phyloP scores from a whole-genome alignment of 2,329 filamentous ascomycete genomes.

The Colletotrichum nymphaeae region DNA sequence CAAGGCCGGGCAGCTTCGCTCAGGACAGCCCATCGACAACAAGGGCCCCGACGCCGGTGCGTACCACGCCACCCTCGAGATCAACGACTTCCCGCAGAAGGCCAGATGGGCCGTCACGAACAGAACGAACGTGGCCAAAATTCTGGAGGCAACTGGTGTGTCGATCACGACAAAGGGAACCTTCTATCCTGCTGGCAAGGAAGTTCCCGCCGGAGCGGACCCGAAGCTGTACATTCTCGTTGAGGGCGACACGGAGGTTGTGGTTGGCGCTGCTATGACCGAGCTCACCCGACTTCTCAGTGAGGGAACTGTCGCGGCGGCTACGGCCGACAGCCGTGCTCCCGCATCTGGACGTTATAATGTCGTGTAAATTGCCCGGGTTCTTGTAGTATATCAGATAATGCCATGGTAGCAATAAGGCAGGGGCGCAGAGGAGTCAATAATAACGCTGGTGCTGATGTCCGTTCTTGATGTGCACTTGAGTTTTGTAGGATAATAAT shows the following conservation, averaged over 20 bases:
- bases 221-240: slow-evolving; percentile 99
- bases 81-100: slow-evolving; percentile 99
- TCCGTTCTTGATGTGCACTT: not conserved
- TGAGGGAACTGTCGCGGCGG: slow-evolving; percentile 90
- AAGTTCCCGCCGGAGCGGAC: slow-evolving; percentile 78
- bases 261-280: slow-evolving; percentile 89
- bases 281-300: slow-evolving; percentile 89
- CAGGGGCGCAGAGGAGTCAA: not conserved
- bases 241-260: slow-evolving; percentile 94
- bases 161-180: slow-evolving; percentile 98
- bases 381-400: slow-evolving; percentile 9
- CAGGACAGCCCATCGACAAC: slow-evolving; percentile 96
- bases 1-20: slow-evolving; percentile 88
- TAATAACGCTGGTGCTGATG: not conserved
- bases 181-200: slow-evolving; percentile 86
- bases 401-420: not conserved
- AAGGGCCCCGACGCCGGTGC: slow-evolving; percentile 97
- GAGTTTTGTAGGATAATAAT: not conserved
- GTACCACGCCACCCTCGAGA: slow-evolving; percentile 96
- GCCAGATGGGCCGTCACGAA: slow-evolving; percentile 99
- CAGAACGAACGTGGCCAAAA: slow-evolving; percentile 97
- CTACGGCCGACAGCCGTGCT: slow-evolving; percentile 84
- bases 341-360: slow-evolving; percentile 87
- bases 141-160: slow-evolving; percentile 92
- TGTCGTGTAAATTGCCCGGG: slow-evolving; percentile 69